Evolutionary conservation across 2,329 filamentous ascomycete species (phyloP).

Genomic region (Sclerotinia borealis): DNA sequence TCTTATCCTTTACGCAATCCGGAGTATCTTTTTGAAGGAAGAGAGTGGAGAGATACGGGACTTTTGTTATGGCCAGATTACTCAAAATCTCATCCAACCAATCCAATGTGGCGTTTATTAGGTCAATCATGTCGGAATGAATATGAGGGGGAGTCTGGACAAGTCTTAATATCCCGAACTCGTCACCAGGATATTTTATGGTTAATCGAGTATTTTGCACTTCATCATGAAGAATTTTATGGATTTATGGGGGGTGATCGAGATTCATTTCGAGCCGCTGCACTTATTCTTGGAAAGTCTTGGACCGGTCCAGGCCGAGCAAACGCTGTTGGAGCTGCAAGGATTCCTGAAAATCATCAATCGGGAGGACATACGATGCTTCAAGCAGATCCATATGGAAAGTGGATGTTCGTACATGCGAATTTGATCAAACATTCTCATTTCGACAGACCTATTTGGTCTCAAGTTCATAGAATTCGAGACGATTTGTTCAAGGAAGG

Average conservation of each 20-base stretch:
- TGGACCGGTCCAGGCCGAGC: slow-evolving; percentile 17
- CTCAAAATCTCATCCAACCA: slow-evolving; percentile 20
- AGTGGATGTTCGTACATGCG: slow-evolving; percentile 23
- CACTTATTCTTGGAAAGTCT: slow-evolving; percentile 15
- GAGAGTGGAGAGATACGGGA: slow-evolving; percentile 18
- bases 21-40: slow-evolving; percentile 17
- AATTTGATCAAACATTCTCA: slow-evolving; percentile 21
- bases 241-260: slow-evolving; percentile 22
- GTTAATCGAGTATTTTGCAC: slow-evolving; percentile 21
- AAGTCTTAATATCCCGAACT: slow-evolving; percentile 17
- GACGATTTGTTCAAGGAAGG: slow-evolving; percentile 14
- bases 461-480: slow-evolving; percentile 15
- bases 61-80: slow-evolving; percentile 21
- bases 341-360: background rate
- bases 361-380: slow-evolving; percentile 22
- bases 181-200: slow-evolving; percentile 19
- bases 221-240: slow-evolving; percentile 18
- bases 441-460: slow-evolving; percentile 16
- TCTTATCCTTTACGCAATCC: slow-evolving; percentile 18
- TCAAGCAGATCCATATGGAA: slow-evolving; percentile 18
- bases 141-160: slow-evolving; percentile 21
- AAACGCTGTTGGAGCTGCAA: slow-evolving; percentile 13
- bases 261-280: slow-evolving; percentile 20
- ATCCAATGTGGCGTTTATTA: slow-evolving; percentile 19
- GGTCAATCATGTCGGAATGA: slow-evolving; percentile 17